These are phyloP conservation scores for Magnusiomyces ingens DNA, from an alignment of 1,139 yeast genomes.

Conservation along the genomic window DNA sequence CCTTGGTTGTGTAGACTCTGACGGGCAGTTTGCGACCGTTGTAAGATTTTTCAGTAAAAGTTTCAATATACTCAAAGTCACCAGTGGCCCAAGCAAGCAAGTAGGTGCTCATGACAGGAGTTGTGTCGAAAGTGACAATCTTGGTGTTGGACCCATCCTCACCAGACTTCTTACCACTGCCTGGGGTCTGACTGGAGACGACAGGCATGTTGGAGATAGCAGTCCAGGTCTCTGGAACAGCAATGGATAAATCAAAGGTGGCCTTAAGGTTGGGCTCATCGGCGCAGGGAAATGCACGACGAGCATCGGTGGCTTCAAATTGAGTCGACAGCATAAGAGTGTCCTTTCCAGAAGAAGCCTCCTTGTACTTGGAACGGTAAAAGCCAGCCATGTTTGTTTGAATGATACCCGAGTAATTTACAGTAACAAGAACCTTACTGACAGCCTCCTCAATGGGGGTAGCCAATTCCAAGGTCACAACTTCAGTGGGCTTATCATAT, in stretches of 20 bases:
- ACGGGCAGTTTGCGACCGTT: slow-evolving; percentile 55
- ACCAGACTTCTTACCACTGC: slow-evolving; percentile 40
- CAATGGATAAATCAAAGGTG: slow-evolving; percentile 58
- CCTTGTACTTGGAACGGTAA: slow-evolving; percentile 64
- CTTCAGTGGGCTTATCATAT: slow-evolving; percentile 30
- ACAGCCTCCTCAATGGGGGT: slow-evolving; percentile 25
- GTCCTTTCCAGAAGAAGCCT: slow-evolving; percentile 44
- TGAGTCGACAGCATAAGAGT: slow-evolving; percentile 75
- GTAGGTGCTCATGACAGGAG: slow-evolving; percentile 72
- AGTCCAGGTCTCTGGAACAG: slow-evolving; percentile 52
- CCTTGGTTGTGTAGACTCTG: slow-evolving; percentile 64
- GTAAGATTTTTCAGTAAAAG: slow-evolving; percentile 34
- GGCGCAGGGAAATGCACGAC: slow-evolving; percentile 85
- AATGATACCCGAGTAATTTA: slow-evolving; percentile 43
- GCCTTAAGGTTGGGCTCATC: slow-evolving; percentile 87
- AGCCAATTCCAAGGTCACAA: slow-evolving; percentile 27
- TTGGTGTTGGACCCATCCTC: slow-evolving; percentile 27
- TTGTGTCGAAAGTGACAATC: slow-evolving; percentile 43
- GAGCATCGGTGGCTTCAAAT: slow-evolving; percentile 84
- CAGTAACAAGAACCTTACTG: slow-evolving; percentile 29
- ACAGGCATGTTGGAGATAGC: slow-evolving; percentile 80
- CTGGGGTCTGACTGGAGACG: slow-evolving; percentile 42
- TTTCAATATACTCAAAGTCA: slow-evolving; percentile 64
- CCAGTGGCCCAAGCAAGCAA: slow-evolving; percentile 73
- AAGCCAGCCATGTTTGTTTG: slow-evolving; percentile 79